These are phyloP conservation scores for Ceratobasidium sp. DNA, from an alignment of 1,284 basidiomycete species.

Conservation along the genomic window DNA sequence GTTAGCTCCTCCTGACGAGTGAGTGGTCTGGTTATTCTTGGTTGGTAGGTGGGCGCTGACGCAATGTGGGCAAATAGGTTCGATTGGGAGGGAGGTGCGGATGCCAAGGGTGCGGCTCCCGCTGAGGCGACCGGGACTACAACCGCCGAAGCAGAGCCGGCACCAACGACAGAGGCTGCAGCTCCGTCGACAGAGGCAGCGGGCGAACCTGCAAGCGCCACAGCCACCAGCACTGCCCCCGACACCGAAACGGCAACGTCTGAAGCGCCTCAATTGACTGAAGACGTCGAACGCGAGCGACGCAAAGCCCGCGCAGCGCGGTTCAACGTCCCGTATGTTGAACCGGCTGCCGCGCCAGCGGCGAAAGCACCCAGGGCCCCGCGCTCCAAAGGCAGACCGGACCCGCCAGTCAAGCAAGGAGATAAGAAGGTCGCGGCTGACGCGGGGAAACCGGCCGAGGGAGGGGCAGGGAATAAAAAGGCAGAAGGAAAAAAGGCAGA, in stretches of 20 bases:
- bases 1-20: slow-evolving; percentile 39
- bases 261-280: slow-evolving; percentile 43
- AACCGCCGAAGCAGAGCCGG: slow-evolving; percentile 44
- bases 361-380: slow-evolving; percentile 45
- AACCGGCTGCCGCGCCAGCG: slow-evolving; percentile 52
- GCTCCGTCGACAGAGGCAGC: slow-evolving; percentile 14
- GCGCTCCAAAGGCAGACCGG: slow-evolving; percentile 44
- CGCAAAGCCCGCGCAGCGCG: slow-evolving; percentile 65
- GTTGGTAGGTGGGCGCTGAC: background rate
- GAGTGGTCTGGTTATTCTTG: background rate
- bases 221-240: slow-evolving; percentile 25
- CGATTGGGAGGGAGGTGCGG: slow-evolving; percentile 40
- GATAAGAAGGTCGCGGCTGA: slow-evolving; percentile 1
- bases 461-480: slow-evolving; percentile 6
- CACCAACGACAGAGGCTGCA: background rate
- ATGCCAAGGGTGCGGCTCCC: background rate
- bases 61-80: no score
- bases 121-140: slow-evolving; percentile 33
- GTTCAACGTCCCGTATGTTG: slow-evolving; percentile 73
- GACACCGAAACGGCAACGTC: slow-evolving; percentile 43
- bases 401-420: slow-evolving; percentile 47
- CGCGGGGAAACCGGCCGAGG: background rate
- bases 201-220: slow-evolving; percentile 35
- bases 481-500: background rate
- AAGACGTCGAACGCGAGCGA: slow-evolving; percentile 40